Percentiles rank a stretch among this genome's conserved stretches.
phyloP scores from a whole-genome alignment of 495 filamentous ascomycete species.

The Daldinia decipiens region DNA sequence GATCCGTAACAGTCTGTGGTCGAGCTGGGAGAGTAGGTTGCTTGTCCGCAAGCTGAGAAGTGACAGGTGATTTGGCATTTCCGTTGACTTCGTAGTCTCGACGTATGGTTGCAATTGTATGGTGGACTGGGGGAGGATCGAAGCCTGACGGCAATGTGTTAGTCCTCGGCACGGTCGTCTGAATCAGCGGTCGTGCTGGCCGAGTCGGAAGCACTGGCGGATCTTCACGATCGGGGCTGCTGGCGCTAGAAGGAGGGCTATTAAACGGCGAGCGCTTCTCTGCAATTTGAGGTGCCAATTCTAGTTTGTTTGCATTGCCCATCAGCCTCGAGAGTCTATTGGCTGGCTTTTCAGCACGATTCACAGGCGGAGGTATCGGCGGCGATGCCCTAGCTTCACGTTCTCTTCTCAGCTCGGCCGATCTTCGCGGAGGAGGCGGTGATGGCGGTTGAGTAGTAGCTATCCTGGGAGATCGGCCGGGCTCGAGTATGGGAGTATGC shows the following conservation, averaged over 20 bases:
- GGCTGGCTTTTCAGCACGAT: constrained; percentile 83
- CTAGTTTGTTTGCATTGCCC: constrained; percentile 44
- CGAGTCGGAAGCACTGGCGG: constrained; percentile 58
- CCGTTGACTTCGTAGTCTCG: constrained; percentile 54
- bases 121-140: constrained; percentile 62
- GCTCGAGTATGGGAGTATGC: constrained; percentile 60
- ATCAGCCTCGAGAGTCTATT: constrained; percentile 50
- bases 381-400: constrained; percentile 52
- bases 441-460: constrained; percentile 59
- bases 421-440: constrained; percentile 65
- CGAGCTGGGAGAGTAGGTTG: constrained; percentile 72
- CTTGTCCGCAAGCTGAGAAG: constrained; percentile 54
- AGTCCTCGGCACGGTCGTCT: constrained; percentile 37
- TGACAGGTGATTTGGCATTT: constrained; percentile 40
- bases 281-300: constrained; percentile 45
- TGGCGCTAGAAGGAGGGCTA: constrained; percentile 84
- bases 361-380: constrained; percentile 73
- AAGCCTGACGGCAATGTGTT: constrained; percentile 50
- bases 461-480: constrained; percentile 55
- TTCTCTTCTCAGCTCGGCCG: constrained; percentile 60
- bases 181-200: constrained; percentile 48
- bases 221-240: constrained; percentile 63
- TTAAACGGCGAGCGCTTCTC: constrained; percentile 81
- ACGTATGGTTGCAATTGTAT: constrained; percentile 54
- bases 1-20: constrained; percentile 51